phyloP scores from a whole-genome alignment of 495 filamentous ascomycete species.

The Cenococcum geophilum region DNA sequence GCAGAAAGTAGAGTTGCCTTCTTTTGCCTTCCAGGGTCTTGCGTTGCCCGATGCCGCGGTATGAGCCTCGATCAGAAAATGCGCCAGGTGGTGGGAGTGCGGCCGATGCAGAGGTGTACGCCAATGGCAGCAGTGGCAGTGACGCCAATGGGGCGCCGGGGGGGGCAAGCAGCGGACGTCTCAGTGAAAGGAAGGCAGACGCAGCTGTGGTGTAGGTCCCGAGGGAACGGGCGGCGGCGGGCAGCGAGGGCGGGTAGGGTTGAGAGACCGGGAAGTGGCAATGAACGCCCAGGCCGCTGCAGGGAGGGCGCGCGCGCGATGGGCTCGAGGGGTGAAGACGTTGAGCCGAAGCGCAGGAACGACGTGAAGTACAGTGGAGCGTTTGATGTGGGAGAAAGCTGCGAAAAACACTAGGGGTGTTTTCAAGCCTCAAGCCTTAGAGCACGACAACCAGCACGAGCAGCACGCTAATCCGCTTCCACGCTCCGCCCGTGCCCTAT shows the following conservation, averaged over 20 bases:
- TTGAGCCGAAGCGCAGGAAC: constrained; percentile 1
- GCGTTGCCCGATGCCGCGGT: constrained; percentile 13
- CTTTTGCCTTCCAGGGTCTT: constrained; percentile 20
- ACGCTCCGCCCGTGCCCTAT: too few relatives aligned
- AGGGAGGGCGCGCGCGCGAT: background rate
- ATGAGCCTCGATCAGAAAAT: constrained; percentile 8
- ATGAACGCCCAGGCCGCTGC: background rate
- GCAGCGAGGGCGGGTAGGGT: background rate
- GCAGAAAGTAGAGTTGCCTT: constrained; percentile 22
- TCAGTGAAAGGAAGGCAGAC: too few relatives aligned
- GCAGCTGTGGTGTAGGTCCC: background rate
- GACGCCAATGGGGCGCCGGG: too few relatives aligned
- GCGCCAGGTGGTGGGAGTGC: constrained; percentile 1
- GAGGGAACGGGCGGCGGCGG: background rate
- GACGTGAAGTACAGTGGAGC: background rate
- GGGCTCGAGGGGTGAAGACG: background rate
- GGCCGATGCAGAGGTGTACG: background rate
- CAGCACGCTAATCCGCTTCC: background rate
- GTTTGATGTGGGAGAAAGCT: background rate
- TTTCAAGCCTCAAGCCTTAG: background rate
- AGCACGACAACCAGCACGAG: background rate
- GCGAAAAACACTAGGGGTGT: background rate
- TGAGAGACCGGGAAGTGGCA: background rate
- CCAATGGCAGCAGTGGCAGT: background rate
- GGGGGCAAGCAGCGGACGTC: too few relatives aligned